Percentiles rank a stretch among this genome's conserved stretches.
Conservation (phyloP, 352 stramenopile genomes). For the Globisporangium camurandrum region DNA sequence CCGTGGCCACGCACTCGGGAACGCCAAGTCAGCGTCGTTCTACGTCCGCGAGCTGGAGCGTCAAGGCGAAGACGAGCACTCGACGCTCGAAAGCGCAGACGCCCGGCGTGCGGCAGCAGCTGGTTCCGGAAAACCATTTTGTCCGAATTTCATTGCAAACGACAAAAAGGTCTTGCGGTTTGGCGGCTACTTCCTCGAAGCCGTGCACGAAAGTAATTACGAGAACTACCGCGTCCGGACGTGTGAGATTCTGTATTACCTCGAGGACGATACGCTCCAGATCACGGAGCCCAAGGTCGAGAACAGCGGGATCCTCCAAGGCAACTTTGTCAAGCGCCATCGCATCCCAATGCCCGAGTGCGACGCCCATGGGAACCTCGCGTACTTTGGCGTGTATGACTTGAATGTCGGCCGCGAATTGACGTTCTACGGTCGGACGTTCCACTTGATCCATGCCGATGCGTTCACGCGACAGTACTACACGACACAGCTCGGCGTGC, state of each 20-base stretch:
- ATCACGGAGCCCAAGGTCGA: constrained; percentile 85
- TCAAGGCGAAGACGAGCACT: constrained; percentile 31
- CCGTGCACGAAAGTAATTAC: constrained; percentile 78
- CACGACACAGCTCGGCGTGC: constrained; percentile 21
- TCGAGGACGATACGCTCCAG: constrained; percentile 84
- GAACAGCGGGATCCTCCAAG: constrained; percentile 86
- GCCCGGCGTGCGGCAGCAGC: constrained; percentile 16
- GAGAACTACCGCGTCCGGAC: constrained; percentile 81
- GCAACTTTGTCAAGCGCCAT: constrained; percentile 84
- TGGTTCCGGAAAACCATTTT: constrained; percentile 39
- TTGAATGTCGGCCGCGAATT: constrained; percentile 65
- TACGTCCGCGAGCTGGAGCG: constrained; percentile 66
- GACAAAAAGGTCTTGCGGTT: constrained; percentile 86
- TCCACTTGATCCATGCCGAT: constrained; percentile 68
- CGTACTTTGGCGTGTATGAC: constrained; percentile 51
- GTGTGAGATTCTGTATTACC: constrained; percentile 80
- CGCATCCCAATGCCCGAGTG: constrained; percentile 78
- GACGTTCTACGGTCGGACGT: constrained; percentile 75
- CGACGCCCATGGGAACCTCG: constrained; percentile 59
- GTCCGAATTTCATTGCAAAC: constrained; percentile 59
- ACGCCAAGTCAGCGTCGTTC: constrained; percentile 52
- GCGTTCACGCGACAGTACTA: constrained; percentile 64
- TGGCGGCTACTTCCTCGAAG: constrained; percentile 82
- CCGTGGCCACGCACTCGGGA: constrained; percentile 49
- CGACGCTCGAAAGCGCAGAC: constrained; percentile 44